These are phyloP conservation scores for Epichloe typhina DNA, from an alignment of 2,329 filamentous ascomycete species.

Conservation along the genomic window DNA sequence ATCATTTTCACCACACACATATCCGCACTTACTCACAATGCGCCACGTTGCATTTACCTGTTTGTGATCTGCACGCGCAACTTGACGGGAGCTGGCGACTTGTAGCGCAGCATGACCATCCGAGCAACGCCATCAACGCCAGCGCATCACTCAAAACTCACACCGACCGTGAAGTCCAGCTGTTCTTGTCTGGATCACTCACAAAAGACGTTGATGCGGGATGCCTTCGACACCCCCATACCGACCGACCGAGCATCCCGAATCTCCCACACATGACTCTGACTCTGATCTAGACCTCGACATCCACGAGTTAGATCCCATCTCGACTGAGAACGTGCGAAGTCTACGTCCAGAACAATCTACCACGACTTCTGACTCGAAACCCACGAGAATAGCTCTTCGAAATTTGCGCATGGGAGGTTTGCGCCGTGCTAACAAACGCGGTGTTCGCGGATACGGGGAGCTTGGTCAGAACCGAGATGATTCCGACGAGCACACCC, in stretches of 20 bases:
- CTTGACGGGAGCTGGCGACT: background rate
- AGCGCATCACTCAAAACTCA: slow-evolving; percentile 8
- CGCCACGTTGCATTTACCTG: slow-evolving; percentile 7
- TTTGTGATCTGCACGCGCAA: slow-evolving; percentile 2
- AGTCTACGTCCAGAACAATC: slow-evolving; percentile 16
- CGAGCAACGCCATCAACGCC: slow-evolving; percentile 6
- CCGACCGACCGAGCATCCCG: slow-evolving; percentile 46
- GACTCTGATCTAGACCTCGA: slow-evolving; percentile 64
- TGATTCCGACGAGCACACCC: slow-evolving; percentile 51
- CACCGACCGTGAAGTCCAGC: slow-evolving; percentile 7
- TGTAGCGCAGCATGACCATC: slow-evolving; percentile 11
- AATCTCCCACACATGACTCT: slow-evolving; percentile 53
- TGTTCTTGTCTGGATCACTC: background rate
- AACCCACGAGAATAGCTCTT: slow-evolving; percentile 52
- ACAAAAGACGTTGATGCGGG: slow-evolving; percentile 22
- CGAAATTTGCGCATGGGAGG: slow-evolving; percentile 56
- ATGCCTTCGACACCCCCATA: slow-evolving; percentile 44
- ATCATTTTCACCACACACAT: background rate
- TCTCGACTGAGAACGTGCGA: slow-evolving; percentile 23
- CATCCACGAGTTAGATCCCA: slow-evolving; percentile 66
- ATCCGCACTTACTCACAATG: background rate
- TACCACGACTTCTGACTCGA: slow-evolving; percentile 30
- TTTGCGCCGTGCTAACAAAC: slow-evolving; percentile 41
- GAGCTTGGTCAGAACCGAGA: slow-evolving; percentile 44
- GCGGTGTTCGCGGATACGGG: slow-evolving; percentile 41